Evolutionary conservation across 2,329 filamentous ascomycete genomes (phyloP).

Genomic region (Apiospora pterosperma): DNA sequence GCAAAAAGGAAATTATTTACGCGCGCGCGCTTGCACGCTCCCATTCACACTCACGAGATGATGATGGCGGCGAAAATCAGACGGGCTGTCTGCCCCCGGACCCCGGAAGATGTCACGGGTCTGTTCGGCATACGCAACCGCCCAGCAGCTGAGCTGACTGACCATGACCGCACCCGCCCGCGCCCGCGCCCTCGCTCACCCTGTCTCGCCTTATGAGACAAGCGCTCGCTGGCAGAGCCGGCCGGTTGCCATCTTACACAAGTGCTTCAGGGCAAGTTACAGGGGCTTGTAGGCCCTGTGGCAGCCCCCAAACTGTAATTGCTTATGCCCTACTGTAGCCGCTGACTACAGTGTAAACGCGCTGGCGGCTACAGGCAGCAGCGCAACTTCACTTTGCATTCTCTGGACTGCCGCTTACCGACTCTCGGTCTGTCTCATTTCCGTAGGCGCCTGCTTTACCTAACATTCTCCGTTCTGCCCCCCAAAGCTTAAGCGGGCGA

Average conservation of each 20-base stretch:
- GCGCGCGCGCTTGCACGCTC: not conserved
- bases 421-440: not conserved
- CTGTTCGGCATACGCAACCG: not conserved
- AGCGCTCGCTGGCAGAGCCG: not conserved
- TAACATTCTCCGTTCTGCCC: not conserved
- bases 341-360: conserved; percentile 1
- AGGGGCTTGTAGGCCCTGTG: not conserved
- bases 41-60: not conserved
- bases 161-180: not conserved
- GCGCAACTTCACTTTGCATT: not conserved
- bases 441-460: not conserved
- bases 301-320: not conserved
- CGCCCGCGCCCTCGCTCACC: not conserved
- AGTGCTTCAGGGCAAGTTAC: not conserved
- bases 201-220: conserved; percentile 2
- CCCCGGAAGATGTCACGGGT: conserved; percentile 2
- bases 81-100: not conserved
- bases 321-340: not conserved
- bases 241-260: not conserved
- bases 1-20: not conserved
- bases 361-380: conserved; percentile 6
- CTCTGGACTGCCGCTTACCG: not conserved
- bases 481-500: conserved; percentile 2
- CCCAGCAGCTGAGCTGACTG: not conserved
- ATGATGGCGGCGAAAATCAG: not conserved